A percentile compares a stretch with the other conserved stretches of the same genome.
phyloP scores from a whole-genome alignment of 2,329 filamentous ascomycete genomes.

The Ceratocystis harringtonii region DNA sequence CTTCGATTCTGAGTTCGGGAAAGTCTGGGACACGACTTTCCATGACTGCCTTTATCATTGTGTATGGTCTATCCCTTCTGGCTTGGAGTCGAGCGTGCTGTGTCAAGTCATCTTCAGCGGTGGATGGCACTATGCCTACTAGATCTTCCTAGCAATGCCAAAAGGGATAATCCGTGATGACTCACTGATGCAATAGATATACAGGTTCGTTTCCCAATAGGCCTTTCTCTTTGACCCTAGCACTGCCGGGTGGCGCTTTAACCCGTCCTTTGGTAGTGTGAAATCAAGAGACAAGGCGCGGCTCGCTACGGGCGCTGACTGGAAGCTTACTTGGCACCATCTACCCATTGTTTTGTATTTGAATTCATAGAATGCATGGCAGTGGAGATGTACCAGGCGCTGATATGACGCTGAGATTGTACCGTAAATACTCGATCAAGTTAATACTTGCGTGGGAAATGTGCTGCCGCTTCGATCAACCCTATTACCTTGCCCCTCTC shows the following conservation, averaged over 20 bases:
- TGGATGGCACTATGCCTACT: not conserved
- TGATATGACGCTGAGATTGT: slow-evolving; percentile 72
- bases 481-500: slow-evolving; percentile 23
- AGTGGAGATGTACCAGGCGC: slow-evolving; percentile 9
- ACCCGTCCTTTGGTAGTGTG: not conserved
- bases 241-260: not conserved
- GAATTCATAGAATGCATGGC: not conserved
- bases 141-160: not conserved
- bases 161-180: not conserved
- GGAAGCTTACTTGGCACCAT: slow-evolving; percentile 12
- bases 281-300: slow-evolving; percentile 25
- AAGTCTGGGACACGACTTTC: slow-evolving; percentile 5
- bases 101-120: slow-evolving; percentile 1
- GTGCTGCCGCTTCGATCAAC: slow-evolving; percentile 67
- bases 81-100: not conserved
- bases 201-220: slow-evolving; percentile 17
- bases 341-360: slow-evolving; percentile 2
- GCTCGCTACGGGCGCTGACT: slow-evolving; percentile 76
- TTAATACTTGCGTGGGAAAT: slow-evolving; percentile 98
- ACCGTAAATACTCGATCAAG: slow-evolving; percentile 98
- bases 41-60: not conserved
- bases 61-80: not conserved
- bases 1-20: not conserved
- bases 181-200: slow-evolving; percentile 11
- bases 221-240: not conserved